Percentiles rank a stretch among this genome's conserved stretches.
phyloP scores from a whole-genome alignment of 495 filamentous ascomycete genomes.

The Aspergillus leporis region DNA sequence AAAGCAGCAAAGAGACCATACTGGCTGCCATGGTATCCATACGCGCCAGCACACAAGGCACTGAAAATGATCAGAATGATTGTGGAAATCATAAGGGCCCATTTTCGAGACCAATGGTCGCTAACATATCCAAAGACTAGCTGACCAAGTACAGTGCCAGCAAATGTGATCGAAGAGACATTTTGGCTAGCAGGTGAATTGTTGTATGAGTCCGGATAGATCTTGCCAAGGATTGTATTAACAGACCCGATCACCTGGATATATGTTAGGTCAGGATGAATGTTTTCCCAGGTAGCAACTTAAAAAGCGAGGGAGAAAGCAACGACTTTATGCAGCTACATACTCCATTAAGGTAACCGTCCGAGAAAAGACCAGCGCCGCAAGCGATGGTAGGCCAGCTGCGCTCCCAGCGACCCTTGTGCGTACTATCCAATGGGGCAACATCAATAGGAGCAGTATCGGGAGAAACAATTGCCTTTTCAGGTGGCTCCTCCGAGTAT shows the following conservation, averaged over 20 bases:
- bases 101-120: slow-evolving; percentile 82
- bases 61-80: slow-evolving; percentile 82
- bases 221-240: slow-evolving; percentile 62
- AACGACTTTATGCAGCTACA: slow-evolving; percentile 7
- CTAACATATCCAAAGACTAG: slow-evolving; percentile 78
- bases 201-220: slow-evolving; percentile 66
- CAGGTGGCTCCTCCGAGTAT: slow-evolving; percentile 11
- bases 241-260: slow-evolving; percentile 78
- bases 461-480: slow-evolving; percentile 18
- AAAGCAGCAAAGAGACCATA: slow-evolving; percentile 76
- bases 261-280: slow-evolving; percentile 3
- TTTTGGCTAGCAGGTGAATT: slow-evolving; percentile 66
- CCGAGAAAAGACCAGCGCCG: slow-evolving; percentile 85
- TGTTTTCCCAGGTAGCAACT: background rate
- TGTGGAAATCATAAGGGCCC: slow-evolving; percentile 78
- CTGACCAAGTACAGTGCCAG: slow-evolving; percentile 83
- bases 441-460: slow-evolving; percentile 22
- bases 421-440: slow-evolving; percentile 36
- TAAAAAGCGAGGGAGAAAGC: background rate
- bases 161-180: slow-evolving; percentile 80
- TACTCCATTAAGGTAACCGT: slow-evolving; percentile 87
- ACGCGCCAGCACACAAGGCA: slow-evolving; percentile 73
- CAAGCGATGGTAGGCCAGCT: slow-evolving; percentile 75
- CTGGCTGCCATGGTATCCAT: slow-evolving; percentile 62
- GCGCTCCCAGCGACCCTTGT: slow-evolving; percentile 58